Conservation (phyloP, 305 asterid species). For the Fraxinus latifolia region DNA sequence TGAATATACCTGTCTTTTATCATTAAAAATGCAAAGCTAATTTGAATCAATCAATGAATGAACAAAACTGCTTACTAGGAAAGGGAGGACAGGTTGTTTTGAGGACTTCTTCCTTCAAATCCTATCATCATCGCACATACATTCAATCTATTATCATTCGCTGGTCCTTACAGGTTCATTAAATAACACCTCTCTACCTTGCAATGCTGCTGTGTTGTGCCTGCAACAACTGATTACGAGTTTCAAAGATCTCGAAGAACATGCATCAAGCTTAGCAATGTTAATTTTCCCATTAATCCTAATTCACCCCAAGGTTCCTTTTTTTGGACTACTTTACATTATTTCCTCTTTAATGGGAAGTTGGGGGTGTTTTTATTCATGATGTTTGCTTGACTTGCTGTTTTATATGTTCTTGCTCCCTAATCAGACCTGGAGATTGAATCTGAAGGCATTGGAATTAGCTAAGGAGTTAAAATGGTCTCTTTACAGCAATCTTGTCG, state of each 20-base stretch:
- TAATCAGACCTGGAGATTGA: conserved; percentile 58
- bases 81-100: neutral
- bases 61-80: neutral
- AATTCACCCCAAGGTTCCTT: conserved; percentile 67
- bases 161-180: conserved; percentile 54
- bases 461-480: conserved; percentile 76
- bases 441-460: conserved; percentile 73
- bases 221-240: conserved; percentile 49
- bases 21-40: neutral
- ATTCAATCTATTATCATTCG: conserved; percentile 10
- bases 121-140: conserved; percentile 15
- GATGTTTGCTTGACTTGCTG: conserved; percentile 23
- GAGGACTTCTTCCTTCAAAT: conserved; percentile 11
- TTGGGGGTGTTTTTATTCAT: conserved; percentile 5
- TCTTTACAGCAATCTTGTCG: conserved; percentile 50
- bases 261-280: conserved; percentile 45
- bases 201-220: conserved; percentile 55
- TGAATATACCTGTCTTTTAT: neutral
- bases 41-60: neutral
- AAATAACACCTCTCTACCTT: conserved; percentile 35
- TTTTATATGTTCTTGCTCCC: conserved; percentile 27
- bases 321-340: neutral
- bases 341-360: neutral
- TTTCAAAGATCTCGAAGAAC: conserved; percentile 55
- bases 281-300: conserved; percentile 65